Percentiles rank a stretch among this genome's conserved stretches.
phyloP scores from a whole-genome alignment of 331 rosid genomes.

The Malus hybrid region DNA sequence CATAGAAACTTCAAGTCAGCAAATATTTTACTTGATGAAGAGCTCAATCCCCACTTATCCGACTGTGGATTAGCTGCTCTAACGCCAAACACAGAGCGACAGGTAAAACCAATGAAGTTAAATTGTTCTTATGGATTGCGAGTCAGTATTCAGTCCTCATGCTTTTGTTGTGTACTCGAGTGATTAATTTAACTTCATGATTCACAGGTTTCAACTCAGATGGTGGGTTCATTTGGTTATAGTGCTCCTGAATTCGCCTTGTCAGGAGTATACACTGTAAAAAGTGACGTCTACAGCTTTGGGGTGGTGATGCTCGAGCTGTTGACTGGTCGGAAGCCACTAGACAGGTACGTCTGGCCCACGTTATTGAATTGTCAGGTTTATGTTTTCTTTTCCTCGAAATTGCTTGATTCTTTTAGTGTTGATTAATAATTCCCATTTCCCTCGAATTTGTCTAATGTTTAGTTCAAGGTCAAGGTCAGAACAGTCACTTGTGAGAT shows the following conservation, averaged over 20 bases:
- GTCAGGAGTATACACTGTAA: constrained; percentile 92
- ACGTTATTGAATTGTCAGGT: constrained; percentile 1
- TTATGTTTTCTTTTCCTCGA: background rate
- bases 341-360: constrained; percentile 58
- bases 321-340: constrained; percentile 95
- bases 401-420: background rate
- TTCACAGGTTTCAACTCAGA: constrained; percentile 84
- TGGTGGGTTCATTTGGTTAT: constrained; percentile 97
- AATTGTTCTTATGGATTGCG: constrained; percentile 6
- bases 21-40: constrained; percentile 90
- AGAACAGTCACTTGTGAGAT: constrained; percentile 94
- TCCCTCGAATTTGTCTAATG: background rate
- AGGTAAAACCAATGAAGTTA: constrained; percentile 27
- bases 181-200: constrained; percentile 11
- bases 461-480: constrained; percentile 75
- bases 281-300: constrained; percentile 97
- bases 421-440: constrained; percentile 4
- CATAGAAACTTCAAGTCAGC: constrained; percentile 98
- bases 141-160: constrained; percentile 3
- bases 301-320: constrained; percentile 99
- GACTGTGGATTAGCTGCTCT: constrained; percentile 93
- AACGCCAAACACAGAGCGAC: constrained; percentile 91
- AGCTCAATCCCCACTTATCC: constrained; percentile 88
- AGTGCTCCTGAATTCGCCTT: constrained; percentile 97
- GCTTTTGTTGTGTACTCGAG: background rate